Evolutionary conservation across 371 early-diverging fungal genomes (phyloP), one percentile per base, ranked within the genome.

Genomic region (Ecytonucleospora hepatopenaei): DNA sequence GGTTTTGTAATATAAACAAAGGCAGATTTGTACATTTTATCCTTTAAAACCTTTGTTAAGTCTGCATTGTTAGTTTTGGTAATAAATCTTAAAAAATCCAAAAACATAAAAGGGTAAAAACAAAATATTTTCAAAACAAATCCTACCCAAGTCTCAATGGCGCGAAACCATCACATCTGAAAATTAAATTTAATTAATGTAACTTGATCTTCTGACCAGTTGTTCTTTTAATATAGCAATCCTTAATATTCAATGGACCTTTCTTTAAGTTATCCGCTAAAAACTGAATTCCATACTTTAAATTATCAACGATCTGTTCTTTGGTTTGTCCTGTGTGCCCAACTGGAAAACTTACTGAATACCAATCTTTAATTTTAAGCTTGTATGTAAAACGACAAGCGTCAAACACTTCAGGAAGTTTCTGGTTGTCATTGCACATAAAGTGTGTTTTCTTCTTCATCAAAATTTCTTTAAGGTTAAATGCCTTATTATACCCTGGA

Each of bases 171-270:
- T 15, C 51, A 64, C 60, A 60, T 60, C 60, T 40, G 5, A 5
- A 46, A 56, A 48, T 31, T 47, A n/a, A 21, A 69, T 33, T 21
- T 24, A 33, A 58, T 75, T 77, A 77, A 66, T 77, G 73, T 60
- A 75, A 59, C 57, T 62, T 73, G 24, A 80, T 58, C 72, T 89
- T 90, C 83, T 87, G 87, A 83, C 92, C 91, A 90, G 94, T 94
- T 78, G 90, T 84, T 72, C 87, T 86, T 89, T 95, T 96, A 84
- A 96, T 85, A 88, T 85, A 90, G 78, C 94, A 85, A 73, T 92
- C 90, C 84, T 88, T 88, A 83, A 94, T 88, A 89, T 92, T 96
- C 84, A 94, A 92, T 90, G 91, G 90, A 85, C 91, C 87, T 86
- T 94, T 96, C 89, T 96, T 94, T 71, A 93, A 84, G 70, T 93